Evolutionary conservation across 108 stramenopile species (phyloP).

Genomic region (Cylindrotheca closterium): DNA sequence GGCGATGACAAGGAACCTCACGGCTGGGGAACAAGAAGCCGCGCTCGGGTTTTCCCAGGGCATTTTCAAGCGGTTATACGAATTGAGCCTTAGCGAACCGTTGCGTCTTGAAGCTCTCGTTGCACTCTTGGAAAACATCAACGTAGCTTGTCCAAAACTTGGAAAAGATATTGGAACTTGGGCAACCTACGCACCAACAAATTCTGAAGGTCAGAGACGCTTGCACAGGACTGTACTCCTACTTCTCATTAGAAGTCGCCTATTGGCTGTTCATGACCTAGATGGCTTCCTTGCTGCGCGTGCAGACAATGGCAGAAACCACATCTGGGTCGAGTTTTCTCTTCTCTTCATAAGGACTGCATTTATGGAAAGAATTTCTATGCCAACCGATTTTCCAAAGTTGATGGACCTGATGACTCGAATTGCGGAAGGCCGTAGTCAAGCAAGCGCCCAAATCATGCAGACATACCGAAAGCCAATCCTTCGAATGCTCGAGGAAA

Average conservation of each 20-base stretch:
- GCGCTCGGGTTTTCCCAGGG: constrained; percentile 89
- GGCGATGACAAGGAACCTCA: constrained; percentile 41
- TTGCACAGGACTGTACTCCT: constrained; percentile 89
- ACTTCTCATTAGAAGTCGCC: constrained; percentile 84
- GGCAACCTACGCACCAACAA: constrained; percentile 89
- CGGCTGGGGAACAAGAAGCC: constrained; percentile 79
- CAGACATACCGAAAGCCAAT: constrained; percentile 78
- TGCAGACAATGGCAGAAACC: constrained; percentile 83
- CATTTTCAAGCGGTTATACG: constrained; percentile 97
- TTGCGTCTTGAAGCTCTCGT: constrained; percentile 87
- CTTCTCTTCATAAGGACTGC: constrained; percentile 85
- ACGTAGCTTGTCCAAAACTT: constrained; percentile 81
- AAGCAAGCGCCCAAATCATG: constrained; percentile 61
- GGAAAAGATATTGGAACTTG: constrained; percentile 89
- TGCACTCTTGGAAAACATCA: constrained; percentile 83
- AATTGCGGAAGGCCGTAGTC: constrained; percentile 77
- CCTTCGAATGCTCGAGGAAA: constrained; percentile 77
- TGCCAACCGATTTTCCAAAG: constrained; percentile 78
- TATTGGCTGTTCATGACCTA: constrained; percentile 74
- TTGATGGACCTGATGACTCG: constrained; percentile 82
- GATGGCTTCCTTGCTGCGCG: constrained; percentile 85
- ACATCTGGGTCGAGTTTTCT: constrained; percentile 90
- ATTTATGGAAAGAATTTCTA: constrained; percentile 74
- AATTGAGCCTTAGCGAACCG: constrained; percentile 81
- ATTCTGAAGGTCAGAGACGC: constrained; percentile 82